Evolutionary conservation across 495 filamentous ascomycete genomes (phyloP).

Genomic region (Penicillium parvum): DNA sequence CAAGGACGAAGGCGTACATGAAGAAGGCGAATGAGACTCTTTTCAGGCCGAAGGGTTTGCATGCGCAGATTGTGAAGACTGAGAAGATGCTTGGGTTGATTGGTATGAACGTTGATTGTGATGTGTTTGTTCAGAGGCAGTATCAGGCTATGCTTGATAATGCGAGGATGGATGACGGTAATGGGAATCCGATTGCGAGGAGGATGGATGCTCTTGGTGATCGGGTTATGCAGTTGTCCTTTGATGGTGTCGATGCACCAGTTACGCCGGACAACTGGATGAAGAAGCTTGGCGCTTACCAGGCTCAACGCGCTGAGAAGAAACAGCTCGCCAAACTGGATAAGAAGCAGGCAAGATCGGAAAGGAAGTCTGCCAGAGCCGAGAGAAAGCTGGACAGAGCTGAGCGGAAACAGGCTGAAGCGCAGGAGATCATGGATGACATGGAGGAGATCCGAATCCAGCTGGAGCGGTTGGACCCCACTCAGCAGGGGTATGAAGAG

Average conservation of each 20-base stretch:
- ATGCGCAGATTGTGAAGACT: conserved; percentile 21
- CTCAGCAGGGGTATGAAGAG: neutral
- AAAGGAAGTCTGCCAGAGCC: neutral
- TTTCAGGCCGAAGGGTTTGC: conserved; percentile 18
- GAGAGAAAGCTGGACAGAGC: neutral
- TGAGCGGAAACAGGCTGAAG: neutral
- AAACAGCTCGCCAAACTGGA: conserved; percentile 10
- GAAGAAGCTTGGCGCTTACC: conserved; percentile 7
- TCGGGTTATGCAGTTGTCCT: conserved; percentile 7
- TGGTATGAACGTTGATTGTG: conserved; percentile 6
- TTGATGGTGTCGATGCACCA: conserved; percentile 5
- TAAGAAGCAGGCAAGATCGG: neutral
- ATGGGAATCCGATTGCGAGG: conserved; percentile 4
- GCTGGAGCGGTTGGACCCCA: neutral
- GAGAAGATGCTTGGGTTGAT: conserved; percentile 15
- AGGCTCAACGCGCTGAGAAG: conserved; percentile 7
- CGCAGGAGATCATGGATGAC: neutral
- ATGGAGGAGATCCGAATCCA: neutral
- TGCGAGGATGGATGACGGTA: neutral
- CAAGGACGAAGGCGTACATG: conserved; percentile 21
- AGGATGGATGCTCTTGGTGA: conserved; percentile 17
- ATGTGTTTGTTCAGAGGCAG: conserved; percentile 5
- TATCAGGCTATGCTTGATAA: neutral
- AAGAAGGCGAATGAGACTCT: conserved; percentile 16
- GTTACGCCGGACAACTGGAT: conserved; percentile 14